Evolutionary conservation across 805 yeast genomes (phyloP).

Genomic region (Kuraishia borneana): DNA sequence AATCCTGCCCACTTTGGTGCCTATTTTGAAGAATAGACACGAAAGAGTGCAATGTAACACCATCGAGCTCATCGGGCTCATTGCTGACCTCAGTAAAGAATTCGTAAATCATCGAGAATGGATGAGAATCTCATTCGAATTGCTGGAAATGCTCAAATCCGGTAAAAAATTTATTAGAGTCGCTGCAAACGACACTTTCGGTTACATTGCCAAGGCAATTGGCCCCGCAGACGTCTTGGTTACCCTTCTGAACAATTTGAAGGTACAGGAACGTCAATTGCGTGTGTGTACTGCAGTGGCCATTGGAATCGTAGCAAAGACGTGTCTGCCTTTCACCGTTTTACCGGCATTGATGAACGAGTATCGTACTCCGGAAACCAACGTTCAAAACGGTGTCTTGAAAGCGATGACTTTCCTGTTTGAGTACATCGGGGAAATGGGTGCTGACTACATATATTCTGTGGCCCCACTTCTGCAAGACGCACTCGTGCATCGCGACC

Average conservation of each 20-base stretch:
- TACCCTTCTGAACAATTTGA: slow-evolving; percentile 69
- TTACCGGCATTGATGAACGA: slow-evolving; percentile 94
- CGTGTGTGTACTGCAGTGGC: slow-evolving; percentile 98
- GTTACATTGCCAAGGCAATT: slow-evolving; percentile 78
- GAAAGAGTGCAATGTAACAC: slow-evolving; percentile 84
- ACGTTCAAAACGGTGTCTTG: slow-evolving; percentile 91
- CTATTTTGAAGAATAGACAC: slow-evolving; percentile 80
- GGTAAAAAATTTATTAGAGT: slow-evolving; percentile 65
- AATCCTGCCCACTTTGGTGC: slow-evolving; percentile 78
- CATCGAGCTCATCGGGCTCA: slow-evolving; percentile 67
- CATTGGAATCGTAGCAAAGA: slow-evolving; percentile 90
- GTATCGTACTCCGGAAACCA: slow-evolving; percentile 81
- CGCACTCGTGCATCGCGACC: slow-evolving; percentile 83
- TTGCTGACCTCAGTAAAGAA: slow-evolving; percentile 74
- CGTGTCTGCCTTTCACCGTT: slow-evolving; percentile 87
- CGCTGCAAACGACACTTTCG: slow-evolving; percentile 86
- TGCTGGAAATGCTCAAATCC: slow-evolving; percentile 80
- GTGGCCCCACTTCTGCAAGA: slow-evolving; percentile 74
- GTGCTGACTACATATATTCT: slow-evolving; percentile 74
- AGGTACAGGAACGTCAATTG: slow-evolving; percentile 91
- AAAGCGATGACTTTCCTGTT: slow-evolving; percentile 86
- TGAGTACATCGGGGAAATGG: slow-evolving; percentile 77
- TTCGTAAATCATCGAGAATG: slow-evolving; percentile 86
- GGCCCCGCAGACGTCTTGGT: slow-evolving; percentile 95
- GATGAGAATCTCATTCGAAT: slow-evolving; percentile 92